Percentiles rank a stretch among this genome's conserved stretches.
phyloP scores from a whole-genome alignment of 768 basidiomycete genomes.

The Butyriboletus loyo region DNA sequence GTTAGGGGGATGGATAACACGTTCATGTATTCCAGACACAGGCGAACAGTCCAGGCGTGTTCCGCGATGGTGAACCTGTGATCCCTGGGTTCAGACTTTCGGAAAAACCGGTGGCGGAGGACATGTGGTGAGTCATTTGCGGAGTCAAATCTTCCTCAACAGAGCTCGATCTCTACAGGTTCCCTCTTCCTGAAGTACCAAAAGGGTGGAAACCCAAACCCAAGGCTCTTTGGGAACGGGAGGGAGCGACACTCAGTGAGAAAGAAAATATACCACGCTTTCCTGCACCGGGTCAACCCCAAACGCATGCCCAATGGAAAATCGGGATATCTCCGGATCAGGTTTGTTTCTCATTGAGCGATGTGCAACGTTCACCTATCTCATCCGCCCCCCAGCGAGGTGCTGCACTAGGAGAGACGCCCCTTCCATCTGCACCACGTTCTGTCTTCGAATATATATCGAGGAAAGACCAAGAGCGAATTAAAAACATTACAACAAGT shows the following conservation, averaged over 20 bases:
- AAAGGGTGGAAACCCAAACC: constrained; percentile 86
- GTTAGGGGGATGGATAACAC: background rate
- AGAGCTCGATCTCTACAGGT: constrained; percentile 48
- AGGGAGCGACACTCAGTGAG: constrained; percentile 34
- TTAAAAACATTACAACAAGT: constrained; percentile 54
- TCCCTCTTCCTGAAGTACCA: constrained; percentile 79
- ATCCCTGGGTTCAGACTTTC: constrained; percentile 75
- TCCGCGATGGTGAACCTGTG: constrained; percentile 74
- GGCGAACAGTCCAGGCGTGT: constrained; percentile 30
- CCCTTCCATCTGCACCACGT: constrained; percentile 61
- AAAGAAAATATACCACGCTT: constrained; percentile 44
- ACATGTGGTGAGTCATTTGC: constrained; percentile 53
- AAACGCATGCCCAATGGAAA: constrained; percentile 52
- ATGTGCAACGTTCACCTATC: background rate
- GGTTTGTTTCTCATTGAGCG: constrained; percentile 40
- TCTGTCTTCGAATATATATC: constrained; percentile 96
- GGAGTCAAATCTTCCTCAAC: constrained; percentile 12
- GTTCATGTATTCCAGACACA: constrained; percentile 23
- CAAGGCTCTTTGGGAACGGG: constrained; percentile 62
- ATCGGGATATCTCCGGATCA: constrained; percentile 66
- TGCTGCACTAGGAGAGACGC: constrained; percentile 75
- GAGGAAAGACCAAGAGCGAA: constrained; percentile 83
- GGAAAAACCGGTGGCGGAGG: constrained; percentile 63
- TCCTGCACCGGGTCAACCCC: constrained; percentile 21
- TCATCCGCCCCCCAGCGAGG: constrained; percentile 61